Conservation (phyloP, 306 rosid species). For the Calophaca sinica region DNA sequence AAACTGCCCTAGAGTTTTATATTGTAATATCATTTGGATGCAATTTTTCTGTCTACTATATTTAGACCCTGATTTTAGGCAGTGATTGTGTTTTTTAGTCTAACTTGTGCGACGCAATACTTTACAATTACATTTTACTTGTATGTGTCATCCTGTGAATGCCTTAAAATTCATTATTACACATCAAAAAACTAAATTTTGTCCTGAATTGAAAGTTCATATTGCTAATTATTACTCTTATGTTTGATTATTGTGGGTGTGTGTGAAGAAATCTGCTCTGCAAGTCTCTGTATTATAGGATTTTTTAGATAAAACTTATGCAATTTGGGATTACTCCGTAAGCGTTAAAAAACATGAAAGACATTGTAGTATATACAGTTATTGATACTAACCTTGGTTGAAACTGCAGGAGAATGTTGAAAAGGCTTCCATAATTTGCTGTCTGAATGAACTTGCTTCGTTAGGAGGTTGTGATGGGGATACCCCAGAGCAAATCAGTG, state of each 20-base stretch:
- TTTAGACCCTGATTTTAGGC: conserved; percentile 27
- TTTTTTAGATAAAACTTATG: background rate
- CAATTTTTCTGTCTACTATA: background rate
- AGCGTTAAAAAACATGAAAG: conserved; percentile 1
- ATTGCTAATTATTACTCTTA: conserved; percentile 21
- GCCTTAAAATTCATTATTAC: conserved; percentile 14
- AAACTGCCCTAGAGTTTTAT: conserved; percentile 2
- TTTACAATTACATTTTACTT: conserved; percentile 22
- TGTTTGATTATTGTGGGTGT: background rate
- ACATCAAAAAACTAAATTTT: background rate
- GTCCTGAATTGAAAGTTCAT: conserved; percentile 4
- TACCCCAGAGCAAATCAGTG: conserved; percentile 83
- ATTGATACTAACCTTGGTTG: conserved; percentile 43
- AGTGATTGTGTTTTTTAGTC: background rate
- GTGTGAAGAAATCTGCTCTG: conserved; percentile 12
- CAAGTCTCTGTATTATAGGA: conserved; percentile 2
- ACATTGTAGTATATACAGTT: conserved; percentile 15
- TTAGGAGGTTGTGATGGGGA: conserved; percentile 69
- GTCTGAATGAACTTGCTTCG: conserved; percentile 68
- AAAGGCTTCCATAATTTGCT: conserved; percentile 85
- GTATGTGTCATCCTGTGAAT: background rate
- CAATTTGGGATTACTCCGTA: background rate
- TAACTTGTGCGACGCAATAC: background rate
- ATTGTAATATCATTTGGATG: conserved; percentile 11
- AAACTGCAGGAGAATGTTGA: conserved; percentile 66